Base-by-base conservation (phyloP, 805 yeast genomes). In the Suhomyces tanzawaensis region DNA sequence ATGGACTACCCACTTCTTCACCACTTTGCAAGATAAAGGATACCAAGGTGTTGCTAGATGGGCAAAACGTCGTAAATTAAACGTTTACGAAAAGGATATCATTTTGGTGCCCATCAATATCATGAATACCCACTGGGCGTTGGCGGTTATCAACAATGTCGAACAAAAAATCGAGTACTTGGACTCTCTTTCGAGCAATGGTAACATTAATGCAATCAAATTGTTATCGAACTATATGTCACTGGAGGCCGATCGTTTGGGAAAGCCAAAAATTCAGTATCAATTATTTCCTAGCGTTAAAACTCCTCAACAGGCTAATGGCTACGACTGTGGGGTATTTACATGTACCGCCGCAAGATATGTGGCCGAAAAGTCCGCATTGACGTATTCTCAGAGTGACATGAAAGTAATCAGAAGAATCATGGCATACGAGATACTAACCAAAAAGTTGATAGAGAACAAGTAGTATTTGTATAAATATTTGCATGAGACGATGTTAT, bases 321-420 rank as follows among this genome's bases (percentile, higher is more conserved):
- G 97, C 0, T 86, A 58, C 48, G 99, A 93, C 60, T 93, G 99
- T 66, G 99, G 99, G 6, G 95, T 91, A 2, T 93, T 90, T 54
- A 76, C 95, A 2, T 84, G 97, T 58, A 77, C 89, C 39, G 82
- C 81, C 32, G 86, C 85, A 1, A 74, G 79, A 33, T 81, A 73
- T 32, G 50, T 87, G 29, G 63, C 90, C 0, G 63, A 76, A 24
- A 74, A 69, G 4, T 57, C 58, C 18, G 71, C 70, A 0, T 60
- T 86, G 27, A 53, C 60, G 3, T 91, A 79, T 49, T 55, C 76
- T 6, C 90, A 84, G 49, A 60, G 65, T 6, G 95, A 88, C 53
- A 89, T 91, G 79, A 68, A 67, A 4, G 55, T 58, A 2, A 66
- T 91, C 40, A 69, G 99, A 45, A 64, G 80, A 31, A 64, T 78